phyloP scores from a whole-genome alignment of 768 basidiomycete genomes.

The Boletus sp. region DNA sequence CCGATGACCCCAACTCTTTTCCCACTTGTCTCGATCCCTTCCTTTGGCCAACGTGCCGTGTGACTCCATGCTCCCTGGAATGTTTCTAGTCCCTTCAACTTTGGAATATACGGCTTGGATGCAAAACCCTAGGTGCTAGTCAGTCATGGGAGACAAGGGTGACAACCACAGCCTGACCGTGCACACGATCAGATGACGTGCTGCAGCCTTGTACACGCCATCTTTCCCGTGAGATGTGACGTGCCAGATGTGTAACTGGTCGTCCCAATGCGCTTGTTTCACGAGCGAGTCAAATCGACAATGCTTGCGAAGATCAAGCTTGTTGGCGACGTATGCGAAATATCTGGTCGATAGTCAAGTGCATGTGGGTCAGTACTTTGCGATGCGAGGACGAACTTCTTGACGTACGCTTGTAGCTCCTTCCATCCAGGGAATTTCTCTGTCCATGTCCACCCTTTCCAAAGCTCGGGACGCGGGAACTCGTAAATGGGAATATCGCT shows the following conservation, averaged over 20 bases:
- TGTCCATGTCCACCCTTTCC: conserved; percentile 11
- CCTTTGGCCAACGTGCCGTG: conserved; percentile 13
- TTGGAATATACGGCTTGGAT: conserved; percentile 13
- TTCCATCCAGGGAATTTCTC: conserved; percentile 13
- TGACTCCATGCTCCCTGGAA: conserved; percentile 13
- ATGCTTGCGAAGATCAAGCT: conserved; percentile 14
- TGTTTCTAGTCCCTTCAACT: conserved; percentile 6
- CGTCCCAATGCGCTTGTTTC: conserved; percentile 12
- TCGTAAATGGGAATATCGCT: conserved; percentile 10
- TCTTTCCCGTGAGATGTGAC: conserved; percentile 5
- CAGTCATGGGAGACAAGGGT: not conserved
- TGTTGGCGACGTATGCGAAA: conserved; percentile 12
- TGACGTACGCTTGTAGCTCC: conserved; percentile 11
- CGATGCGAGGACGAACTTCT: too few species aligned
- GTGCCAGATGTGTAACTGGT: conserved; percentile 7
- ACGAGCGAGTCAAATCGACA: conserved; percentile 13
- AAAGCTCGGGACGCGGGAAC: conserved; percentile 12
- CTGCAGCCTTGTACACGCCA: conserved; percentile 8
- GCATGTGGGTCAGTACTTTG: not conserved
- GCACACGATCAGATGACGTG: conserved; percentile 15
- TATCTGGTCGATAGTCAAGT: not conserved
- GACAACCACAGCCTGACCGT: not conserved
- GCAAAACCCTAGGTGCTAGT: not conserved
- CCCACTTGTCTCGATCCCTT: conserved; percentile 11
- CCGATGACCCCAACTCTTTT: conserved; percentile 19